phyloP scores from a whole-genome alignment of 139 green algal genomes.

The Klebsormidium nitens region DNA sequence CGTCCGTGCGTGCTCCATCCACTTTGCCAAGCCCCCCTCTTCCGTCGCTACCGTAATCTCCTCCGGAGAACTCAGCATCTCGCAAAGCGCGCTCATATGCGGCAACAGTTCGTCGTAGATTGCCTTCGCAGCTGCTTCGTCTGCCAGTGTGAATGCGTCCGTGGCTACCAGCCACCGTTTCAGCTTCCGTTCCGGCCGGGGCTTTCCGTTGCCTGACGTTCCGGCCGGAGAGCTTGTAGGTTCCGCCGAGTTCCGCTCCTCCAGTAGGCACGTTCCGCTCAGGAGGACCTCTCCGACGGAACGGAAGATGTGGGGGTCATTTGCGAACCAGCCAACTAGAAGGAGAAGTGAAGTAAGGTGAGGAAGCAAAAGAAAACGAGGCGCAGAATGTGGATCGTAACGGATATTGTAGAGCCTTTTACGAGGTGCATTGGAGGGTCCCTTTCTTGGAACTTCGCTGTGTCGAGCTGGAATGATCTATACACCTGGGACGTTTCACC shows the following conservation, averaged over 20 bases:
- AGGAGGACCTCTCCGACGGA: neutral
- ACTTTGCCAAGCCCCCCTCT: slow-evolving; percentile 48
- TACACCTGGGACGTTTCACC: too few species aligned
- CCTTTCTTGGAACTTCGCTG: too few species aligned
- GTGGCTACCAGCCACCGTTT: slow-evolving; percentile 55
- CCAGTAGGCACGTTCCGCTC: neutral
- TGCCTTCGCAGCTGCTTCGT: slow-evolving; percentile 42
- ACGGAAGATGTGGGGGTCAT: neutral
- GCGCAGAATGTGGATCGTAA: too few species aligned
- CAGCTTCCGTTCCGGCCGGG: too few species aligned
- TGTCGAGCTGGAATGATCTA: too few species aligned
- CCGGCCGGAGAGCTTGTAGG: too few species aligned
- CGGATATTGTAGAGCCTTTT: too few species aligned
- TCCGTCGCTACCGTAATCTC: slow-evolving; percentile 44
- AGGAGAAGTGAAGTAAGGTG: too few species aligned
- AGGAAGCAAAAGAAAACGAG: too few species aligned
- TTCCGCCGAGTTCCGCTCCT: too few species aligned
- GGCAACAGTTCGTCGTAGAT: slow-evolving; percentile 51
- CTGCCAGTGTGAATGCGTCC: slow-evolving; percentile 66
- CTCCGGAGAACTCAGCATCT: slow-evolving; percentile 44
- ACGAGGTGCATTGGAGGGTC: too few species aligned
- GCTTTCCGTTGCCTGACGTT: too few species aligned
- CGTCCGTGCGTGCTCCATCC: slow-evolving; percentile 61
- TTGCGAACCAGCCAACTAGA: neutral
- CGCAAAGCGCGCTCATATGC: slow-evolving; percentile 19